phyloP scores from a whole-genome alignment of 2,329 filamentous ascomycete genomes.

The Diaporthe sp. region DNA sequence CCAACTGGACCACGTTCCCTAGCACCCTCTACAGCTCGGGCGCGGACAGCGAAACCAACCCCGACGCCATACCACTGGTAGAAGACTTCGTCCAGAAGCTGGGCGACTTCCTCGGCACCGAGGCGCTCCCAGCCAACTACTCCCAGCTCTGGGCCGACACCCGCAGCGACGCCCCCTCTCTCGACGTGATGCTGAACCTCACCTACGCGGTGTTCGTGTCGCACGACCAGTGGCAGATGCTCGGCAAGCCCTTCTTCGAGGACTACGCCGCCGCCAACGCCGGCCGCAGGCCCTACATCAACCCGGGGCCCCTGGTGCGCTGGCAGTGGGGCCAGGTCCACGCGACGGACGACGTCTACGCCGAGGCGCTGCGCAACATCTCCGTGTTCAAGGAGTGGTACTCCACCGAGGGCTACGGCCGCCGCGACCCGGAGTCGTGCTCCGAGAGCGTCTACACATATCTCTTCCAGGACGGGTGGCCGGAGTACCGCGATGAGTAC shows the following conservation, averaged over 20 bases:
- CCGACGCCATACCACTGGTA: constrained; percentile 45
- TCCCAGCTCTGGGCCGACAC: constrained; percentile 46
- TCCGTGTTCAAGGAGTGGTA: constrained; percentile 39
- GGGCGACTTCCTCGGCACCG: constrained; percentile 47
- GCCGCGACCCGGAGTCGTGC: constrained; percentile 38
- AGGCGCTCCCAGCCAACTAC: constrained; percentile 44
- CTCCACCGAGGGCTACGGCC: constrained; percentile 39
- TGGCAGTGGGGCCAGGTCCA: constrained; percentile 31
- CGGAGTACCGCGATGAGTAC: constrained; percentile 39
- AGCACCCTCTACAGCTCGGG: constrained; percentile 50
- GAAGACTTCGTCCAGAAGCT: constrained; percentile 48
- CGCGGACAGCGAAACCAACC: constrained; percentile 39
- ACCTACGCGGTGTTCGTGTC: constrained; percentile 55
- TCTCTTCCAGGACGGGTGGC: constrained; percentile 18
- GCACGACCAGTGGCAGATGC: constrained; percentile 54
- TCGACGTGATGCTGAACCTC: constrained; percentile 48
- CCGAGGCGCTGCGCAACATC: constrained; percentile 33
- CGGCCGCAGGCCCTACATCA: constrained; percentile 24
- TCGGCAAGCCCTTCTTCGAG: constrained; percentile 55
- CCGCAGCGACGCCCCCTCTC: constrained; percentile 36
- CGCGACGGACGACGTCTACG: constrained; percentile 39
- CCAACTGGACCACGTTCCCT: constrained; percentile 53
- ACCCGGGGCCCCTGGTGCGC: constrained; percentile 12
- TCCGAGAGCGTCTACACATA: constrained; percentile 42
- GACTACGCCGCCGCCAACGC: constrained; percentile 53